Base-by-base conservation (phyloP, 495 filamentous ascomycete species). In the Wilcoxina mikolae region DNA sequence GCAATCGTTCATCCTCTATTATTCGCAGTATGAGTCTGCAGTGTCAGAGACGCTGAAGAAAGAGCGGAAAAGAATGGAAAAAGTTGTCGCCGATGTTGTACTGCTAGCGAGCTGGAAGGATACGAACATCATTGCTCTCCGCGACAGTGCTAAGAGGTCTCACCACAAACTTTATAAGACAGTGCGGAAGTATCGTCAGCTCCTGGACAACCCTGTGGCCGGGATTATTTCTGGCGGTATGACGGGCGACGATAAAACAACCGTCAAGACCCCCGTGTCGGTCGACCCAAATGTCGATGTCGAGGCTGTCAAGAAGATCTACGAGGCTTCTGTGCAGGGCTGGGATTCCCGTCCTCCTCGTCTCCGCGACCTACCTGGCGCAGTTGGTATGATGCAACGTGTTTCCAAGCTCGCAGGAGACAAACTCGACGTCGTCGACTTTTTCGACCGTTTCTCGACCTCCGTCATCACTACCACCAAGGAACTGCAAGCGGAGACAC, bases 71-170 rank as follows among this genome's bases (percentile, higher is more conserved):
- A 70, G 74, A 3, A 71, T 94, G 7, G 88, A 95, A 65, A 93
- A 86, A 65, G 76, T 85, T 44, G 83, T 96, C 73, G 85, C 83
- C 59, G 84, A 94, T 57, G 81, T 95, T 26, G 74, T 96, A 20
- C 75, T 89, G 27, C 68, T 96, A 54, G 85, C 87, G 1, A 94
- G 85, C 64, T 96, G 93, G 93, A 91, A 93, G 63, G 93, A 96
- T 60, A 94, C 83, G 22, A 96, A 94, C 58, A 90, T 99, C 49
- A 79, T 83, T 51, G 83, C 86, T 4, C 69, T 99, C 35, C 74
- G 78, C 61, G 88, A 94, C 56, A 95, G 88, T 67, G 86, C 91
- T 1, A 78, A 81, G 63, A 79, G 83, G 53, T 95, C 90, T 5
- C 93, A 96, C 65, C 78, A 83, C 58, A 95, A 93, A 65, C 73